Base-by-base conservation (phyloP, 495 filamentous ascomycete genomes). In the Aspergillus indologenus region DNA sequence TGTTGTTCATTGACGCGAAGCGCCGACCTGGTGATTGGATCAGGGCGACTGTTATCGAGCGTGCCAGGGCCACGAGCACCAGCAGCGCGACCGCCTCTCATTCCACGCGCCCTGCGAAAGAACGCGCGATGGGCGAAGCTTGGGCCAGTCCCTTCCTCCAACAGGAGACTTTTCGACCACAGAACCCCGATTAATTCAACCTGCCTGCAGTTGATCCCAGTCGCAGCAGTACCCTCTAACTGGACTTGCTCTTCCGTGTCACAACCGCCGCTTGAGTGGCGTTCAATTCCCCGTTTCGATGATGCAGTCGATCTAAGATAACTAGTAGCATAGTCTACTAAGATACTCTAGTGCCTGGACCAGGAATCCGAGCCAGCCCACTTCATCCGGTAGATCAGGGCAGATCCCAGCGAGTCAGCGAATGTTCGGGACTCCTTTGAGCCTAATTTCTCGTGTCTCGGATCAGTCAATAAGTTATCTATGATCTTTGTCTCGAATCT, bases 1-100 rank as follows among this genome's bases (percentile, higher is more conserved):
- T 53, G n/a, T 19, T 14, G 20, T 46, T 53, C 43, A 57, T 42
- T 59, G 57, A 65, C 63, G 66, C 63, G 66, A 64, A 62, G 54
- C 56, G 61, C 61, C 57, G 40, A 54, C 45, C 49, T 44, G 61
- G 51, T 60, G 63, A 66, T 68, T 68, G 58, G 63, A 54, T 50
- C 59, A 62, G 61, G 60, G 59, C 61, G 59, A 45, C 21, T 19
- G 51, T 21, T 50, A 48, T 60, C 45, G 42, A 50, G 57, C 56
- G 46, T 52, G 53, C 51, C 20, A 43, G 57, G 43, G 57, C 54
- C 56, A 59, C 45, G 51, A 49, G 44, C 56, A 56, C 20, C 31
- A 44, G 40, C 45, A 43, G 56, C 63, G 63, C 59, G 63, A 60
- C 63, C 54, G 56, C 54, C 63, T 53, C 63, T 58, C 60, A 62